Base-by-base conservation (phyloP, 345 rosid species). In the Heritiera littoralis region DNA sequence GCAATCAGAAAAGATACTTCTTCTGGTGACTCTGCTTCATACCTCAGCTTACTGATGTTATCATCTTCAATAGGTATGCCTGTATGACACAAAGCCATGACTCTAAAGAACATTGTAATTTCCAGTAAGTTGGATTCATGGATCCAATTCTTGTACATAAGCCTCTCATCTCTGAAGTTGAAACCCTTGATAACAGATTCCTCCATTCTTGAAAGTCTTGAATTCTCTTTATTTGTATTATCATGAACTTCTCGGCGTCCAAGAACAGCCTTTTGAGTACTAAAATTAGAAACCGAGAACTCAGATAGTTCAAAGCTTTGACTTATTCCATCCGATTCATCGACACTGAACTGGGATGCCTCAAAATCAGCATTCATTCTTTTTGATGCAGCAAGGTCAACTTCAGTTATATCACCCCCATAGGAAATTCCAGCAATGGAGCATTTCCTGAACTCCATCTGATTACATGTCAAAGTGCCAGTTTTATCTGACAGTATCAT, bases 11-110 rank as follows among this genome's bases (percentile, higher is more conserved):
- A 94, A 66, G 94, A 81, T 23, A 85, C 92, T 84, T 94, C 98
- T 76, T 94, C 97, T 4, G 97, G 98, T 20, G 98, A 94, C 79
- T 94, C 98, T 51, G 98, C 98, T 84, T 94, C 98, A 59, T 90
- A 94, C 40, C 80, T 90, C 63, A 86, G 79, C 86, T 84, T 88
- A 8, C 84, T 87, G 18, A 77, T 84, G 49, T 78, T 78, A 77
- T 87, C 92, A 69, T 88, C 89, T 66, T 79, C 85, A 79, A 86
- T 79, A 17, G 94, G 95, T 63, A 91, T 89, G 12, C 89, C 95
- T 1, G 95, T 88, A 82, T 93, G 95, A 58, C 98, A 93, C 69
- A 90, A 77, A 15, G 95, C 91, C 78, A 93, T 83, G 78, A 93
- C 88, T 43, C 91, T 83, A 78, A 90, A 89, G 84, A 93, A 93